Percentiles rank a stretch among this genome's conserved stretches.
Conservation (phyloP, 176 grass and related monocot species). For the Cenchrus americanus region DNA sequence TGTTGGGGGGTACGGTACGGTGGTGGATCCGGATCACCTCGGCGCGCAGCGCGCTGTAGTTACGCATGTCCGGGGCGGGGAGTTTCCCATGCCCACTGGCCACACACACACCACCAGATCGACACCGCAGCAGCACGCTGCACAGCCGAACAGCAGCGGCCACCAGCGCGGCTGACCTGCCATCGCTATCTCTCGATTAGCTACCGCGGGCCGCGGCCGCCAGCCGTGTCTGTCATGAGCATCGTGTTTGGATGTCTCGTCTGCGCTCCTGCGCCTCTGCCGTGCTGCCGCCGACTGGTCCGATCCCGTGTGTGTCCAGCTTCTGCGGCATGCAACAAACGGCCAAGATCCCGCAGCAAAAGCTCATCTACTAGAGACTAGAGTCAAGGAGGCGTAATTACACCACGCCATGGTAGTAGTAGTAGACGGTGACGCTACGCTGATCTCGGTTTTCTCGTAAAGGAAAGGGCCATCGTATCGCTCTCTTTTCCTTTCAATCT, state of each 20-base stretch:
- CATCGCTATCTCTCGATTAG: background rate
- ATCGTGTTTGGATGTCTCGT: background rate
- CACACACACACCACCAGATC: too few relatives aligned
- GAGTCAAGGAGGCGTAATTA: background rate
- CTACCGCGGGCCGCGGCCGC: background rate
- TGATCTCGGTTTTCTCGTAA: background rate
- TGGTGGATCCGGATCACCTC: background rate
- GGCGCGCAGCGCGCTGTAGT: background rate
- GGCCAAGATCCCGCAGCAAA: background rate
- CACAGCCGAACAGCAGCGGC: too few relatives aligned
- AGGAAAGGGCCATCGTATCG: background rate
- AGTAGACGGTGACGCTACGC: background rate
- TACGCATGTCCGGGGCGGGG: background rate
- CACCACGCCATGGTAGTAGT: background rate
- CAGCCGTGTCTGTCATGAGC: background rate
- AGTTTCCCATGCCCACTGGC: background rate
- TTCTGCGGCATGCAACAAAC: background rate
- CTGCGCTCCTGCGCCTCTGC: background rate
- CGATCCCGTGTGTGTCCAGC: background rate
- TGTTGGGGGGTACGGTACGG: background rate
- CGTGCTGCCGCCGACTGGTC: background rate
- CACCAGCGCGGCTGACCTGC: background rate
- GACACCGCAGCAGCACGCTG: background rate
- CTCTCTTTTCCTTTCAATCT: background rate
- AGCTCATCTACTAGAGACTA: background rate